Percentiles rank a stretch among this genome's conserved stretches.
phyloP scores from a whole-genome alignment of 805 yeast genomes.

The Cyberlindnera suaveolens region DNA sequence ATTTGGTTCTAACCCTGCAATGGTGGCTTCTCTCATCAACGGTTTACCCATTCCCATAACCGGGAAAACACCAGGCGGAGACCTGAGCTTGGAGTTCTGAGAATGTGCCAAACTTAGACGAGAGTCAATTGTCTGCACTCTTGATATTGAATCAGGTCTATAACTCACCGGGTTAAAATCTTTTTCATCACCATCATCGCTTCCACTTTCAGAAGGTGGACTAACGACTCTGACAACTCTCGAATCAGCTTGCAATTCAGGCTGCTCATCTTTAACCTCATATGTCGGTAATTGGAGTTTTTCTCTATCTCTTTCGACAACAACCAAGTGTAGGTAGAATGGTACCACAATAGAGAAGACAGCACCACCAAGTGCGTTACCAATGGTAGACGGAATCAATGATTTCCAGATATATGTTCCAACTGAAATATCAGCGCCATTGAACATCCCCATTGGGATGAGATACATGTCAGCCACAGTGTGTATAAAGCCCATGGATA shows the following conservation, averaged over 20 bases:
- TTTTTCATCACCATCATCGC: background rate
- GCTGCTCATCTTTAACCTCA: conserved; percentile 76
- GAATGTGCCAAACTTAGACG: too few species aligned
- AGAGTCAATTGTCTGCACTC: conserved; percentile 6
- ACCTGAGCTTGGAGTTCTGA: conserved; percentile 26
- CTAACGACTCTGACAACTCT: conserved; percentile 54
- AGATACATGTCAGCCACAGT: conserved; percentile 79
- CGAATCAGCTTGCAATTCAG: conserved; percentile 70
- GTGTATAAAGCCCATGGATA: conserved; percentile 72
- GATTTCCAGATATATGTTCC: conserved; percentile 67
- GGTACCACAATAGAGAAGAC: conserved; percentile 60
- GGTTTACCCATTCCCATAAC: conserved; percentile 75
- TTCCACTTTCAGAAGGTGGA: background rate
- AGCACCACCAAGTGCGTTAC: conserved; percentile 76
- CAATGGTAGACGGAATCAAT: conserved; percentile 63
- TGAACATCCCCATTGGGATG: conserved; percentile 58
- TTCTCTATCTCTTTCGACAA: conserved; percentile 65
- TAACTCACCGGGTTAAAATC: conserved; percentile 14
- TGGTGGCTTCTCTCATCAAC: conserved; percentile 45
- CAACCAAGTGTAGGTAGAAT: conserved; percentile 66
- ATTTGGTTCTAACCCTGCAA: conserved; percentile 35
- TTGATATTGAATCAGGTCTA: conserved; percentile 12
- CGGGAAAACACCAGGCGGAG: conserved; percentile 78
- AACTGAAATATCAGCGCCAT: conserved; percentile 58
- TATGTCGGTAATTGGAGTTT: conserved; percentile 57